Percentiles rank a stretch among this genome's conserved stretches.
Evolutionary conservation across 2,329 filamentous ascomycete species (phyloP).

Genomic region (Didymella arachidicola): DNA sequence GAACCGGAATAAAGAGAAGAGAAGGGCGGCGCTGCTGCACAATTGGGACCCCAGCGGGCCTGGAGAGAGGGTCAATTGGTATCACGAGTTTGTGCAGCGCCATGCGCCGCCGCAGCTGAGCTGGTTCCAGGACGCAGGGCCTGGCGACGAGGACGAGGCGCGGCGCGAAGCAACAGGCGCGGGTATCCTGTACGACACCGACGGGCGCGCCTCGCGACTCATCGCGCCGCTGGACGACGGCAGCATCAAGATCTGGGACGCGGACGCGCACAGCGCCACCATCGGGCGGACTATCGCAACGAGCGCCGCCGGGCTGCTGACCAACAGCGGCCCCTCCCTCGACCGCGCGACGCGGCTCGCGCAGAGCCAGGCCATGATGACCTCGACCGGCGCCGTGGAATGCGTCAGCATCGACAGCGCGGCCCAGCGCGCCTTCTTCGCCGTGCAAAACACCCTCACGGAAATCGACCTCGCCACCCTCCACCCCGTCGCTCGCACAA

Average conservation of each 20-base stretch:
- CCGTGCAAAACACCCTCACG: constrained; percentile 76
- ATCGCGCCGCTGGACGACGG: constrained; percentile 86
- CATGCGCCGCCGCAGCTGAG: constrained; percentile 75
- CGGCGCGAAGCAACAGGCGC: constrained; percentile 75
- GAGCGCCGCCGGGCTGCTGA: constrained; percentile 73
- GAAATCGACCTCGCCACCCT: constrained; percentile 83
- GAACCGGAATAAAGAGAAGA: constrained; percentile 43
- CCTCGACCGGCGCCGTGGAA: constrained; percentile 77
- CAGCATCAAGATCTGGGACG: constrained; percentile 85
- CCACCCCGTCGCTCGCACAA: constrained; percentile 70
- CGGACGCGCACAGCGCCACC: constrained; percentile 59
- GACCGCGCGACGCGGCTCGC: constrained; percentile 55
- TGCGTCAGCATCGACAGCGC: constrained; percentile 80
- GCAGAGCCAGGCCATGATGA: constrained; percentile 64
- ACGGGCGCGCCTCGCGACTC: constrained; percentile 65
- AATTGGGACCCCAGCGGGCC: constrained; percentile 86
- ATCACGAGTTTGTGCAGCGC: constrained; percentile 86
- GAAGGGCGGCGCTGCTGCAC: constrained; percentile 67
- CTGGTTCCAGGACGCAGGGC: constrained; percentile 74
- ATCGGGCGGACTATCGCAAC: constrained; percentile 71
- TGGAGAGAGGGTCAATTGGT: constrained; percentile 79
- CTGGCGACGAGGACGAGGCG: constrained; percentile 50
- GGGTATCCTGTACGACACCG: constrained; percentile 67
- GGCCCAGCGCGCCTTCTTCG: constrained; percentile 76
- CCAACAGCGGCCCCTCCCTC: constrained; percentile 57